Evolutionary conservation across 2,329 filamentous ascomycete genomes (phyloP).

Genomic region (Aspergillus pseudotamarii): DNA sequence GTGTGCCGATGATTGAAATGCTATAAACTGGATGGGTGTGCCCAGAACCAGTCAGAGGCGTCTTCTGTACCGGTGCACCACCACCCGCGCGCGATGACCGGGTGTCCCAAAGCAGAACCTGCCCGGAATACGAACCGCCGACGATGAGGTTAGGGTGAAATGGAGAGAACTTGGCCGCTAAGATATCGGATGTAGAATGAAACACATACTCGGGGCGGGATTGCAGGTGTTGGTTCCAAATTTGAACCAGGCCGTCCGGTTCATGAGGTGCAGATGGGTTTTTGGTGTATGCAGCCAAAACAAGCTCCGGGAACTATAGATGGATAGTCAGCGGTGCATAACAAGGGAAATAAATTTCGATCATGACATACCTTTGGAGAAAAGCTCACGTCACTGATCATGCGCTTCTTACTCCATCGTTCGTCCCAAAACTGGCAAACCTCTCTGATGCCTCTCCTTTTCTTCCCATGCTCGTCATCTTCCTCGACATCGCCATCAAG

Average conservation of each 20-base stretch:
- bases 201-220: conserved; percentile 95
- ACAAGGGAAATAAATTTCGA: background rate
- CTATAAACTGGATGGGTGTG: conserved; percentile 97
- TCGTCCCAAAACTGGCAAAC: conserved; percentile 93
- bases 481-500: conserved; percentile 74
- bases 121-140: conserved; percentile 93
- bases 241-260: conserved; percentile 87
- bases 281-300: conserved; percentile 95
- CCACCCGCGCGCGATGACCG: conserved; percentile 74
- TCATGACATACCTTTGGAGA: conserved; percentile 70
- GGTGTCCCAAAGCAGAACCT: conserved; percentile 96
- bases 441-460: conserved; percentile 64
- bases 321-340: background rate
- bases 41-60: conserved; percentile 88
- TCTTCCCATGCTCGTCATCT: conserved; percentile 63
- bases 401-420: conserved; percentile 94
- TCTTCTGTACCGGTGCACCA: conserved; percentile 83
- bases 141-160: conserved; percentile 97
- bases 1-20: conserved; percentile 92
- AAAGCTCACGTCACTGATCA: conserved; percentile 94
- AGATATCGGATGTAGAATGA: conserved; percentile 91
- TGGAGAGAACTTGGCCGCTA: conserved; percentile 96
- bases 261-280: conserved; percentile 94
- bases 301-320: conserved; percentile 75
- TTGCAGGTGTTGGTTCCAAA: conserved; percentile 96